Percentiles rank a stretch among this genome's conserved stretches.
Evolutionary conservation across 2,329 filamentous ascomycete species (phyloP).

Genomic region (Exophiala aquamarina): DNA sequence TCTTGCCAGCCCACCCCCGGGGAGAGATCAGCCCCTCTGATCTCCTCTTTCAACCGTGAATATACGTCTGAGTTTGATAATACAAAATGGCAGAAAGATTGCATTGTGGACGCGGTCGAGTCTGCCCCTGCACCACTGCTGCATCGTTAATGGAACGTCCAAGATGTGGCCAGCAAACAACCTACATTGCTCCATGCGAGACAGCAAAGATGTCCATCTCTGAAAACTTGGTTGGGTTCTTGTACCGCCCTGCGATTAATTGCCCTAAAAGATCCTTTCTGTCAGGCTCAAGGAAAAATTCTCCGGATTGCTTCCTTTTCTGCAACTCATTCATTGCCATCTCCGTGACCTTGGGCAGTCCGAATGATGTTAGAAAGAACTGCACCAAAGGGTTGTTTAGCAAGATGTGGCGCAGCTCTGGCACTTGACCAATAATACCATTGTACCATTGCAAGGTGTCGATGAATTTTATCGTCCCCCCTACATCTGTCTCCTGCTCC

Average conservation of each 20-base stretch:
- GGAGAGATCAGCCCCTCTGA: constrained; percentile 21
- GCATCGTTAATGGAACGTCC: not conserved
- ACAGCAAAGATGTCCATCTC: constrained; percentile 58
- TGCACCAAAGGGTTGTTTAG: constrained; percentile 52
- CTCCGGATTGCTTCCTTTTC: constrained; percentile 40
- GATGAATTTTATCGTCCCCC: constrained; percentile 52
- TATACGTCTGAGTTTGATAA: constrained; percentile 47
- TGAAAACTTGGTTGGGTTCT: constrained; percentile 47
- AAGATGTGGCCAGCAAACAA: not conserved
- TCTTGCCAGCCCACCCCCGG: constrained; percentile 8
- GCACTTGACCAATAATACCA: constrained; percentile 28
- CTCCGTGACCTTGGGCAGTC: constrained; percentile 52
- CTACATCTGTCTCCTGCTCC: constrained; percentile 49
- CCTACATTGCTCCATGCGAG: constrained; percentile 51
- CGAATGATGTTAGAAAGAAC: constrained; percentile 42
- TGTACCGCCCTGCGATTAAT: constrained; percentile 52
- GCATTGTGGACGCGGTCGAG: constrained; percentile 60
- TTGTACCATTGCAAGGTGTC: constrained; percentile 39
- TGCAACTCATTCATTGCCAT: constrained; percentile 41
- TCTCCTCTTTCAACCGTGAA: constrained; percentile 48
- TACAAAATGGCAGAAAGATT: constrained; percentile 54
- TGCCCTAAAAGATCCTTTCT: constrained; percentile 50
- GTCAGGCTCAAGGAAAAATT: not conserved
- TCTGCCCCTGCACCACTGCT: constrained; percentile 50
- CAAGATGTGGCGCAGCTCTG: constrained; percentile 48